A percentile compares a stretch with the other conserved stretches of the same genome.
These are phyloP conservation scores for Heliamphora pulchella DNA, from an alignment of 179 eudicot genomes.

Conservation along the genomic window DNA sequence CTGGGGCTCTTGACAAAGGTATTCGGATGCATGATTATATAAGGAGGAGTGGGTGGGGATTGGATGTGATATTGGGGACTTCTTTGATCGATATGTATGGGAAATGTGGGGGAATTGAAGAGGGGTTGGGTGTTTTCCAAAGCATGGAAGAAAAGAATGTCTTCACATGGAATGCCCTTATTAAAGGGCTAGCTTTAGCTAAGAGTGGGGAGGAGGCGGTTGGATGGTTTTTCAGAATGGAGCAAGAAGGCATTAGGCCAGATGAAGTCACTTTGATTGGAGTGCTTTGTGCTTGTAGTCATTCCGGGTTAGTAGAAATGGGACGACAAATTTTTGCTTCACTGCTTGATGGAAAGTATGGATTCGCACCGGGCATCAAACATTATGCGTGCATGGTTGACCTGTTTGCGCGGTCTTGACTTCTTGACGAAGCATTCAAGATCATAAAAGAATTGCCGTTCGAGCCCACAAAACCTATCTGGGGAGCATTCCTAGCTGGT, in stretches of 20 bases:
- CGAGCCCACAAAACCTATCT: constrained; percentile 32
- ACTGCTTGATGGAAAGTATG: constrained; percentile 27
- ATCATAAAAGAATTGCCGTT: constrained; percentile 29
- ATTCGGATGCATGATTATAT: constrained; percentile 35
- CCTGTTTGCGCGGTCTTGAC: constrained; percentile 38
- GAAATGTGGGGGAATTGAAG: constrained; percentile 36
- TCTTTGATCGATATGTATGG: constrained; percentile 49
- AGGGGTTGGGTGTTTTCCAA: constrained; percentile 30
- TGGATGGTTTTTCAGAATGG: constrained; percentile 35
- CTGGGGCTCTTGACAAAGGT: constrained; percentile 42
- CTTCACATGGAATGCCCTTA: constrained; percentile 40
- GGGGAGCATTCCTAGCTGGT: constrained; percentile 42
- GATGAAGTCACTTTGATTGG: constrained; percentile 37
- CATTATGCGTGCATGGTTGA: constrained; percentile 47
- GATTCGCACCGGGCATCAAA: constrained; percentile 30
- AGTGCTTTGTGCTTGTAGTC: constrained; percentile 45
- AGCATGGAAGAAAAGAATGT: constrained; percentile 36
- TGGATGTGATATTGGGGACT: constrained; percentile 41
- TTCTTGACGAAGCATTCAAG: constrained; percentile 34
- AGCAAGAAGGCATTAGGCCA: constrained; percentile 28
- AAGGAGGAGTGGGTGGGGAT: constrained; percentile 32
- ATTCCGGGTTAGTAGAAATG: constrained; percentile 30
- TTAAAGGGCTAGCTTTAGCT: constrained; percentile 30
- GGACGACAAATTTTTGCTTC: constrained; percentile 31
- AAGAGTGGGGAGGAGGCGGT: constrained; percentile 35